These are phyloP conservation scores for Exophiala oligosperma DNA, from an alignment of 2,329 filamentous ascomycete species.

Conservation along the genomic window DNA sequence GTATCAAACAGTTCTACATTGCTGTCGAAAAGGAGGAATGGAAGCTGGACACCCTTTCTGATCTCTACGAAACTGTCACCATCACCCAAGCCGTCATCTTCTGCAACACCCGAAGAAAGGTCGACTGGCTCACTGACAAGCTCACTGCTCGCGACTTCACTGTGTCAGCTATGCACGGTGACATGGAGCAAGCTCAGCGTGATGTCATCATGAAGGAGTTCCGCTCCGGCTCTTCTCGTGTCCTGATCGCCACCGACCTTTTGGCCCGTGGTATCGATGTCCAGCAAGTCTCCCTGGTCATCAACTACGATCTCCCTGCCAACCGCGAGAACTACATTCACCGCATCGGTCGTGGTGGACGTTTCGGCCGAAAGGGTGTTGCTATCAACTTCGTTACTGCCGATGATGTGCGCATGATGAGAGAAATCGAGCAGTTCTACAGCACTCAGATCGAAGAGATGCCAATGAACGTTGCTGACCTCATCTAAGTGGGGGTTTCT, in stretches of 20 bases:
- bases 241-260: slow-evolving; percentile 96
- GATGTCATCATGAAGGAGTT: slow-evolving; percentile 99
- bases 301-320: slow-evolving; percentile 99
- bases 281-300: slow-evolving; percentile 98
- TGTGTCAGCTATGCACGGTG: slow-evolving; percentile 99
- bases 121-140: slow-evolving; percentile 99
- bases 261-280: slow-evolving; percentile 99
- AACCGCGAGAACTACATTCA: slow-evolving; percentile 99
- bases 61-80: slow-evolving; percentile 98
- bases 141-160: slow-evolving; percentile 98
- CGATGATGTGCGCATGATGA: slow-evolving; percentile 99
- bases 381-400: slow-evolving; percentile 99
- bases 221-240: slow-evolving; percentile 96
- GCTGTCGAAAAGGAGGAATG: slow-evolving; percentile 99
- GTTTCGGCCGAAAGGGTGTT: slow-evolving; percentile 99
- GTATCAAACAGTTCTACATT: slow-evolving; percentile 99
- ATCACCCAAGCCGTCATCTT: slow-evolving; percentile 99
- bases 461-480: slow-evolving; percentile 80
- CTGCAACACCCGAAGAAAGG: slow-evolving; percentile 99
- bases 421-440: slow-evolving; percentile 99
- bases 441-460: slow-evolving; percentile 99
- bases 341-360: slow-evolving; percentile 98
- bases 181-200: slow-evolving; percentile 98
- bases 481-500: slow-evolving; percentile 30
- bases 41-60: slow-evolving; percentile 98